Evolutionary conservation across 139 green algal species (phyloP), one percentile per base, ranked within the genome.

Genomic region (Picochlorum sp.): DNA sequence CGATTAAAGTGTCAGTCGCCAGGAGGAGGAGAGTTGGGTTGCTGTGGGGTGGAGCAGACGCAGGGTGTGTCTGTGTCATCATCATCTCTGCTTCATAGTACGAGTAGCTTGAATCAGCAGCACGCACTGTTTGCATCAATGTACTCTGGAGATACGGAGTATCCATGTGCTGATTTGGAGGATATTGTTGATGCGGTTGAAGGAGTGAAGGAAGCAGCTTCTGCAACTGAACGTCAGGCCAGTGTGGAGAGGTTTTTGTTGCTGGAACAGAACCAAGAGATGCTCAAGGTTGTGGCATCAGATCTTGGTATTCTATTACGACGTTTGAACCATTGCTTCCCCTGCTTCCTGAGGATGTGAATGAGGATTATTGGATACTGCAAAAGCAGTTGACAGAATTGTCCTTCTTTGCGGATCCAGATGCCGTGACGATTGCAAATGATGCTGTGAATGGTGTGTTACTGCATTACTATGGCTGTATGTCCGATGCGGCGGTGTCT

Each of bases 261-360:
- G 47, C 47, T 54, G 18, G 47, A 54, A 13, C 18, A 54, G 47
- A 54, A 54, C n/a, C 47, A 54, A 23, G 47, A 54, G 47, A 54
- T 54, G 16, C 47, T 54, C 18, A 54, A 54, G n/a, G 47, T 54
- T 20, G 47, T 54, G 47, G 47, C 47, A 54, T 26, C 47, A 54
- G 47, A 54, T 21, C n/a, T 54, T 20, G n/a, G 1, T 54, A 54
- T 21, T 26, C 18, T 9, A 20, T 54, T 3, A 26, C 47, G 8
- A 54, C 47, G 47, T 54, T 51, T 51, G 45, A 51, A n/a, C 15
- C 15, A 20, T 18, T 51, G 45, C 45, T 51, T 51, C 45, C 45
- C 16, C 15, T 15, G 45, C 16, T 51, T 6, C 45, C 45, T 51
- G 45, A 51, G 16, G 45, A 51, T 20, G 45, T 51, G 45, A 15